These are phyloP conservation scores for Aureobasidium uvarum DNA, from an alignment of 2,329 filamentous ascomycete genomes.

Conservation along the genomic window DNA sequence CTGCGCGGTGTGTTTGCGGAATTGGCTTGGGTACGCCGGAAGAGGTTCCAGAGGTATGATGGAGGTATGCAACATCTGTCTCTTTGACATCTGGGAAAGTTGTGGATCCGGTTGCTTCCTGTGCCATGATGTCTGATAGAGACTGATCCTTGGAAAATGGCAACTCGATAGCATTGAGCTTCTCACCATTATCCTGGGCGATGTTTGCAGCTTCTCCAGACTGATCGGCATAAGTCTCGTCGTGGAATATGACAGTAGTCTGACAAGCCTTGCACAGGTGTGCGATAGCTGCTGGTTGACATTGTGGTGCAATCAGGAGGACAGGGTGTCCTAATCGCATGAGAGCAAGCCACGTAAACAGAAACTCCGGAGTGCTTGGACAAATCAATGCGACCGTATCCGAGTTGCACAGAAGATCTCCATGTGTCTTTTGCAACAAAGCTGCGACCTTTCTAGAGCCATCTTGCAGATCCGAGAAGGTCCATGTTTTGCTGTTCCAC, in stretches of 20 bases:
- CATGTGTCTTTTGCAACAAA: constrained; percentile 33
- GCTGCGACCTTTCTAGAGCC: constrained; percentile 42
- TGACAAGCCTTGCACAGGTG: constrained; percentile 54
- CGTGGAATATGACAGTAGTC: constrained; percentile 48
- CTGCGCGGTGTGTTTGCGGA: constrained; percentile 56
- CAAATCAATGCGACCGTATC: constrained; percentile 55
- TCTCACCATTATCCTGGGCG: constrained; percentile 28
- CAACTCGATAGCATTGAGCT: constrained; percentile 24
- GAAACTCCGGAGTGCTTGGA: constrained; percentile 57
- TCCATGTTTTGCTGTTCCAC: constrained; percentile 37
- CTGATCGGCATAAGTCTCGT: constrained; percentile 42
- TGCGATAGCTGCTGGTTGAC: constrained; percentile 48
- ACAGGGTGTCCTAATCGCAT: constrained; percentile 56
- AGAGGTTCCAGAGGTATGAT: constrained; percentile 65
- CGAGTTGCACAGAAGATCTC: constrained; percentile 25
- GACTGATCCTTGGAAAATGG: constrained; percentile 27
- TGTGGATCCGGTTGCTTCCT: neutral
- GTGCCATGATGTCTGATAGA: constrained; percentile 13
- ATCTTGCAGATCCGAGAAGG: constrained; percentile 37
- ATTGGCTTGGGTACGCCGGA: constrained; percentile 63
- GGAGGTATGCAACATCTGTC: constrained; percentile 55
- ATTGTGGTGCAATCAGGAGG: constrained; percentile 57
- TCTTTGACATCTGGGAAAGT: constrained; percentile 31
- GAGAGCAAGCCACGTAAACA: constrained; percentile 60
- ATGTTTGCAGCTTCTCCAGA: constrained; percentile 35